Evolutionary conservation across 148 eudicot species (phyloP).

Genomic region (Nepenthes gracilis): DNA sequence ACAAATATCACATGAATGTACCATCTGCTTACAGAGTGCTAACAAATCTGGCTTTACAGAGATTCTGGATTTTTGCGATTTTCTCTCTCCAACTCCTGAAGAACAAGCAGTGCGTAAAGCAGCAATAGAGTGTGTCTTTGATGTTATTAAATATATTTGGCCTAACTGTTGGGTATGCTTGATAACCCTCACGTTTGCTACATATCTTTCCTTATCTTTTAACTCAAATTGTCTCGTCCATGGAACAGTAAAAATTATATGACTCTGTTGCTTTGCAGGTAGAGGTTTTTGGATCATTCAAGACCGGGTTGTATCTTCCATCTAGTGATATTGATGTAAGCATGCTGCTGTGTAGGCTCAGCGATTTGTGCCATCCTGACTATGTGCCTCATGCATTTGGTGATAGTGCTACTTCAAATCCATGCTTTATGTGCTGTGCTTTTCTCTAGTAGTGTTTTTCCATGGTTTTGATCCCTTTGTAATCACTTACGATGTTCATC

Average conservation of each 20-base stretch:
- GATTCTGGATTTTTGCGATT: slow-evolving; percentile 91
- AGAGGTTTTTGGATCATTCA: slow-evolving; percentile 92
- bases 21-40: background rate
- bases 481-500: too few relatives aligned
- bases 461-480: too few relatives aligned
- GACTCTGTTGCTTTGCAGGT: slow-evolving; percentile 37
- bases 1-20: background rate
- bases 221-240: slow-evolving; percentile 1
- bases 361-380: background rate
- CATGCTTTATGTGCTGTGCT: too few relatives aligned
- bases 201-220: background rate
- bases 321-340: slow-evolving; percentile 96
- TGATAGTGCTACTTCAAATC: too few relatives aligned
- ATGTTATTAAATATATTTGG: slow-evolving; percentile 86
- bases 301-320: slow-evolving; percentile 96
- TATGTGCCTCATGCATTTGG: too few relatives aligned
- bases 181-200: background rate
- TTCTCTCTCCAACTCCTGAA: slow-evolving; percentile 84
- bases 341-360: slow-evolving; percentile 6
- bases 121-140: slow-evolving; percentile 64
- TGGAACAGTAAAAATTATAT: background rate
- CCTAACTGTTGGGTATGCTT: slow-evolving; percentile 64
- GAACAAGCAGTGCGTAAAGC: slow-evolving; percentile 60
- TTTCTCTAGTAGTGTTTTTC: too few relatives aligned
- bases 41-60: slow-evolving; percentile 21